phyloP scores from a whole-genome alignment of 2,329 filamentous ascomycete species.

The Ophiostoma himal-ulmi region DNA sequence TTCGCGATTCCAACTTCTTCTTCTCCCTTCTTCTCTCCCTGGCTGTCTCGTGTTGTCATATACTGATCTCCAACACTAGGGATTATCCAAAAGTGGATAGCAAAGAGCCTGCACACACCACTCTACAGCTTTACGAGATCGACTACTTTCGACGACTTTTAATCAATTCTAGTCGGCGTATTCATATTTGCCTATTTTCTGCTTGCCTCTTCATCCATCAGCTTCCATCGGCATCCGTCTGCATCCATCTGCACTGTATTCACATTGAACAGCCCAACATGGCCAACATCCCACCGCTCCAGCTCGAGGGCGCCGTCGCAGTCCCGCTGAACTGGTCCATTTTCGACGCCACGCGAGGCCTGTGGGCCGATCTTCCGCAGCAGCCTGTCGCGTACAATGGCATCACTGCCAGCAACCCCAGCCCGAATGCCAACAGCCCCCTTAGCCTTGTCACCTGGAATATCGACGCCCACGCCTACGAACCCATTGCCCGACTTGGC shows the following conservation, averaged over 20 bases:
- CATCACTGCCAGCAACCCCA: neutral
- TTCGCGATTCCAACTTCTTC: neutral
- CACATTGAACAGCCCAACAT: neutral
- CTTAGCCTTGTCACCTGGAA: constrained; percentile 34
- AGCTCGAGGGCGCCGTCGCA: neutral
- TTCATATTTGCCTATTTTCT: neutral
- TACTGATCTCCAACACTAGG: neutral
- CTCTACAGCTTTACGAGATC: neutral
- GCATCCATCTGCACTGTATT: neutral
- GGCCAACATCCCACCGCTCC: neutral
- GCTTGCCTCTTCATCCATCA: neutral
- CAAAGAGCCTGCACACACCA: constrained; percentile 4
- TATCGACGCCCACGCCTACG: constrained; percentile 28
- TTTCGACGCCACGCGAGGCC: neutral
- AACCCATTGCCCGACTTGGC: constrained; percentile 26
- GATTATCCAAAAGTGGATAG: constrained; percentile 6
- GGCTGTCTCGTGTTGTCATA: neutral
- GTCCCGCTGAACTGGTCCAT: constrained; percentile 6
- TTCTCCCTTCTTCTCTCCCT: neutral
- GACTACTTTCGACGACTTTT: neutral
- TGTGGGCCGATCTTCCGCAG: neutral
- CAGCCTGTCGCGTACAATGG: neutral
- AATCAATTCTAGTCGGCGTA: too few relatives aligned
- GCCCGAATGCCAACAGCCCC: neutral
- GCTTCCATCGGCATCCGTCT: neutral